A percentile compares a stretch with the other conserved stretches of the same genome.
Conservation (phyloP, 768 basidiomycete genomes). For the Obba rivulosa region DNA sequence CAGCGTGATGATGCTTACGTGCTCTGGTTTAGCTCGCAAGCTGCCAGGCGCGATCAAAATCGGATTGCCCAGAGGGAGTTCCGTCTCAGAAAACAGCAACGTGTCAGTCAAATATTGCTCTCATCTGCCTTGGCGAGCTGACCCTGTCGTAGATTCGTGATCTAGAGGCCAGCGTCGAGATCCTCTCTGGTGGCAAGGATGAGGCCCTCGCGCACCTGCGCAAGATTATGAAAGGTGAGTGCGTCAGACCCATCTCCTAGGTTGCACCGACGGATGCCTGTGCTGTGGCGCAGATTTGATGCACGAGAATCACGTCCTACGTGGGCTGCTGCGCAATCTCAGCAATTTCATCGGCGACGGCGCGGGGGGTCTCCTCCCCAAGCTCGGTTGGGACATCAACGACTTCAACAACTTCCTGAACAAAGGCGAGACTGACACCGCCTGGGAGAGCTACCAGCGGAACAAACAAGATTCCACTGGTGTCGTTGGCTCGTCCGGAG, state of each 20-base stretch:
- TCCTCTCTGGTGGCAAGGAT: conserved; percentile 88
- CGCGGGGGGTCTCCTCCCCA: conserved; percentile 67
- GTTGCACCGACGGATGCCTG: conserved; percentile 1
- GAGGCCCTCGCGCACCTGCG: conserved; percentile 81
- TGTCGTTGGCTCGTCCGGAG: conserved; percentile 16
- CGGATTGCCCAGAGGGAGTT: conserved; percentile 93
- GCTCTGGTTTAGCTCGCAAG: conserved; percentile 61
- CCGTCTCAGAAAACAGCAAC: conserved; percentile 85
- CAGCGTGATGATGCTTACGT: conserved; percentile 26
- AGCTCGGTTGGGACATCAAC: conserved; percentile 70
- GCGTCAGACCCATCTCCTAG: neutral
- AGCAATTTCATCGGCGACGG: conserved; percentile 86
- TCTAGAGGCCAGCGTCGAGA: conserved; percentile 91
- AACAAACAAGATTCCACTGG: conserved; percentile 47
- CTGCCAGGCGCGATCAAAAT: conserved; percentile 84
- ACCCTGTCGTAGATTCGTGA: conserved; percentile 69
- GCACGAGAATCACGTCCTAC: conserved; percentile 82
- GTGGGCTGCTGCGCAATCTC: conserved; percentile 71
- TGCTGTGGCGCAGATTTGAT: conserved; percentile 57
- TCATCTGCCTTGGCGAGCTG: neutral
- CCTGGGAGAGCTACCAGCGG: conserved; percentile 81
- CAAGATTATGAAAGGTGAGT: conserved; percentile 68
- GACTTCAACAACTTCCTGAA: conserved; percentile 82
- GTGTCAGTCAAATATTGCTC: conserved; percentile 36
- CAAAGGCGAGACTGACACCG: conserved; percentile 87